Evolutionary conservation across 1,284 basidiomycete species (phyloP), one percentile per base, ranked within the genome.

Genomic region (Rhodotorula mucilaginosa): DNA sequence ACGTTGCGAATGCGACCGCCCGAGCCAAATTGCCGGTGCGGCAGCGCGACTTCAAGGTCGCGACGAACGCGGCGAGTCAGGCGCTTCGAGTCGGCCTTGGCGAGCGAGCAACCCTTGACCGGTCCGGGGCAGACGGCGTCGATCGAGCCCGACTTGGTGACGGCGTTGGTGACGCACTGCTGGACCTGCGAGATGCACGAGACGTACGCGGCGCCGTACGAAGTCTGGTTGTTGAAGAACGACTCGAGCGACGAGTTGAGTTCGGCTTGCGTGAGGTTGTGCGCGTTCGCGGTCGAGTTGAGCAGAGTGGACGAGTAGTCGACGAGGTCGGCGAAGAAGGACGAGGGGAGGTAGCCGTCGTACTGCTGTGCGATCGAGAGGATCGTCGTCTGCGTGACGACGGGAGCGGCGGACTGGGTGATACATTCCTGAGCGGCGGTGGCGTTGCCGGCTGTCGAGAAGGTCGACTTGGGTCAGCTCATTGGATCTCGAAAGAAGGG

Each of bases 291-390:
- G 52, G 73, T 69, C 51, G 61, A 59, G 61, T 66, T 68, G 54
- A 78, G 67, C 47, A 69, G 58, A 1, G 65, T 31, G 21, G 64
- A 8, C 31, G 74, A 73, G 64, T 64, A 71, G 48, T 67, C 61
- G 62, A 73, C 70, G 63, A 78, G 74, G 62, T 77, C 74, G 56
- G 68, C 67, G 68, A 75, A 78, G 74, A 78, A 78, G n/a, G 71
- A 64, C 7, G 75, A 77, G 29, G 77, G 75, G 57, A 78, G 68
- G 67, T 78, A 78, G 44, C 77, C 77, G 39, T 51, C 29, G 60
- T 65, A 66, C 48, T 69, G 77, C 61, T 78, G 69, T 13, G 72
- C 71, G 58, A 78, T 73, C 18, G 67, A 68, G 29, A 64, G 61
- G 66, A 78, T 68, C 26, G 74, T 73, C 26, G 76, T 77, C 58